Evolutionary conservation across 1,139 yeast genomes (phyloP), one percentile per base, ranked within the genome.

Genomic region (Scheffersomyces illinoinensis): DNA sequence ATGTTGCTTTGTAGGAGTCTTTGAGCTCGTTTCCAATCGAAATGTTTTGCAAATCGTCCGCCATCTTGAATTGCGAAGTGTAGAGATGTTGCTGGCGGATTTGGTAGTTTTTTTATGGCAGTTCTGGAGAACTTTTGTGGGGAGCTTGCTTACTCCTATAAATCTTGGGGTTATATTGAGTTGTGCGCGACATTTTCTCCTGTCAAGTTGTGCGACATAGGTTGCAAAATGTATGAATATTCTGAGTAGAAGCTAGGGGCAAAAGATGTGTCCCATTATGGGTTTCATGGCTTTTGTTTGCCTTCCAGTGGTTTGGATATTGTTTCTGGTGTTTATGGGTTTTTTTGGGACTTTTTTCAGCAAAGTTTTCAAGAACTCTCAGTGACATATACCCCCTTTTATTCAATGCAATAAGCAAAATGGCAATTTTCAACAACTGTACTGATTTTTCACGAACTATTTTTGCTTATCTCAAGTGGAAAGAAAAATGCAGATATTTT

Each of bases 1-100:
- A 84, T 0, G 97, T 91, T 55, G 83, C 82, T 65, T 90, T 89
- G 79, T 81, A 93, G 18, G 92, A 87, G 72, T 93, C 98, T 71
- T 89, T 87, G 57, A 89, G 76, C 67, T 89, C 93, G 73, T 87
- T 87, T 23, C 93, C 95, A 53, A 89, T 84, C 14, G 67, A 64
- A 48, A 66, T 20, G 21, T 21, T 24, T 20, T 48, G 21, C 26
- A 48, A 24, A 12, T 48, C 51, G 24, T 48, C 51, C 17, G 51
- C 51, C 43, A 33, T 33, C 43, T 14, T 33, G 8, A 33, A 33
- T 33, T 33, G 43, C 43, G 2, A 12, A 33, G 43, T 33, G 33
- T 24, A 24, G 33, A 2, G 10, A 8, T 24, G 7, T 24, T 24
- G 7, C 17, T 33, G 43, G 43, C 43, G 43, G 8, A 33, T 33